Conservation (phyloP, 805 yeast species). For the Isabelozyma pseudorhagii region DNA sequence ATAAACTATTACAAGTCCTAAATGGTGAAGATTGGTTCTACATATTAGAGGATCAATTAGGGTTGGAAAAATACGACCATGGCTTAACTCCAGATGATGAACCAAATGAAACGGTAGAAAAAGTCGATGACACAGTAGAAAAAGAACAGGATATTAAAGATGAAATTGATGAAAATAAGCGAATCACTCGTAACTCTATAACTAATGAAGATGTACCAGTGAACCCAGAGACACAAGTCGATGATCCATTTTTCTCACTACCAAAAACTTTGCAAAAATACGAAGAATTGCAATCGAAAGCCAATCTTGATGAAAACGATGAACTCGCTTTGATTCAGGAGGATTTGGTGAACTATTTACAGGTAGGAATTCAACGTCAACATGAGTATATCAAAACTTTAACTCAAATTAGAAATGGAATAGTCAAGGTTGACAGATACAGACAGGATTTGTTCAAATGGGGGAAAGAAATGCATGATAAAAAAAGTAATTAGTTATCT, state of each 20-base stretch:
- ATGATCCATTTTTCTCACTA: slow-evolving; percentile 55
- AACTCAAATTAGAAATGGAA: slow-evolving; percentile 66
- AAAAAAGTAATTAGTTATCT: slow-evolving; percentile 16
- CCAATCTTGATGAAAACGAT: slow-evolving; percentile 9
- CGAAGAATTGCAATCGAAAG: slow-evolving; percentile 21
- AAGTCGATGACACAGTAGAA: slow-evolving; percentile 7
- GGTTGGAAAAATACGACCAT: slow-evolving; percentile 69
- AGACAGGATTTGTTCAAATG: slow-evolving; percentile 70
- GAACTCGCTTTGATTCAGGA: slow-evolving; percentile 59
- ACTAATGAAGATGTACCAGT: background rate
- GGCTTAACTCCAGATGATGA: slow-evolving; percentile 33
- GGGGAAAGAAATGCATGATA: slow-evolving; percentile 79
- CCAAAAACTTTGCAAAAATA: slow-evolving; percentile 37
- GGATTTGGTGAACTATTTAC: slow-evolving; percentile 40
- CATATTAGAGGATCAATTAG: slow-evolving; percentile 59
- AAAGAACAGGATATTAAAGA: slow-evolving; percentile 5
- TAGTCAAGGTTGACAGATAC: slow-evolving; percentile 74
- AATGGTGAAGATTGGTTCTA: slow-evolving; percentile 83
- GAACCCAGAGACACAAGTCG: background rate
- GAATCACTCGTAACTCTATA: slow-evolving; percentile 3
- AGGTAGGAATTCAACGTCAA: slow-evolving; percentile 45
- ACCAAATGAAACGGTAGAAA: slow-evolving; percentile 11
- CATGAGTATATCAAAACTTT: slow-evolving; percentile 85
- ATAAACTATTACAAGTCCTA: slow-evolving; percentile 70
- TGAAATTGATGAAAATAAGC: slow-evolving; percentile 9